phyloP scores from a whole-genome alignment of 2,329 filamentous ascomycete genomes.

The Neofusicoccum parvum region DNA sequence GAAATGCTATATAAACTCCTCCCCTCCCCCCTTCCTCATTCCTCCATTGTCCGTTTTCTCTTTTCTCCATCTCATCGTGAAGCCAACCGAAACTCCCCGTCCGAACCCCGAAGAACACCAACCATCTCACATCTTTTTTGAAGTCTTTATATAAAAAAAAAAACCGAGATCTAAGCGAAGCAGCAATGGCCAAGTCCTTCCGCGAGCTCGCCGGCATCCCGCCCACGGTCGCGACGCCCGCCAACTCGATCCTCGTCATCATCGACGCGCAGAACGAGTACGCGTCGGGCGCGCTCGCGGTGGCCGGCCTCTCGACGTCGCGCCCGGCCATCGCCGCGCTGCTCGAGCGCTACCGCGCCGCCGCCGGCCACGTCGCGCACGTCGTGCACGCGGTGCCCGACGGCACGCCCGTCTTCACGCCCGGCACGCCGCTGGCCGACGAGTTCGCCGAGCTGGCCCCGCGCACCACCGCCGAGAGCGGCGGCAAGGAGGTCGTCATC shows the following conservation, averaged over 20 bases:
- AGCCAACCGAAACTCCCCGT: too few relatives aligned
- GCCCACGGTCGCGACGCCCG: constrained; percentile 58
- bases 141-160: neutral
- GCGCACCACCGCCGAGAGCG: constrained; percentile 34
- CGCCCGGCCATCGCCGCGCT: constrained; percentile 60
- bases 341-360: constrained; percentile 62
- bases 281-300: constrained; percentile 59
- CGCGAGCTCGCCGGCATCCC: constrained; percentile 57
- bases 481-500: constrained; percentile 53
- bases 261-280: constrained; percentile 75
- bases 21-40: neutral
- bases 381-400: constrained; percentile 61
- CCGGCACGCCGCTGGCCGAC: constrained; percentile 59
- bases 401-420: constrained; percentile 68
- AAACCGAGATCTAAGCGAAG: neutral
- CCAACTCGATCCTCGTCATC: constrained; percentile 65
- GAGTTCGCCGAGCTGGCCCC: constrained; percentile 64
- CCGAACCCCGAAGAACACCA: too few relatives aligned
- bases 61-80: too few relatives aligned
- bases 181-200: constrained; percentile 40
- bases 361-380: constrained; percentile 60
- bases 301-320: constrained; percentile 55
- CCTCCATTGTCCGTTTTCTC: too few relatives aligned
- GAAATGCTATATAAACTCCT: neutral
- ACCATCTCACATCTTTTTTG: too few relatives aligned